Base-by-base conservation (phyloP, 2,329 filamentous ascomycete species). In the Clarireedia hainanense region DNA sequence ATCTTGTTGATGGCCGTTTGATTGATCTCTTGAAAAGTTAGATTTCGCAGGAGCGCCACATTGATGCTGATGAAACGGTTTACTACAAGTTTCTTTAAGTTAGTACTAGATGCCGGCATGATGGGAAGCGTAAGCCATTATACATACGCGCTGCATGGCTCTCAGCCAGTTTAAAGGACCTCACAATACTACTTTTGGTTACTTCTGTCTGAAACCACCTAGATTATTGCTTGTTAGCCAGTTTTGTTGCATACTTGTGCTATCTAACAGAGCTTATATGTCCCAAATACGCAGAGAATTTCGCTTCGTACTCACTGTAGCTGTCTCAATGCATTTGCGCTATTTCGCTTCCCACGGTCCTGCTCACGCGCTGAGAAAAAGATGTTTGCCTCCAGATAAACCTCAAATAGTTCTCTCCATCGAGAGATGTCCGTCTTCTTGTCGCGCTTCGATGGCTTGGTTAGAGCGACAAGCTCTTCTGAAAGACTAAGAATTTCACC, bases 21-120 rank as follows among this genome's bases (percentile, higher is more conserved):
- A 65, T 95, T 95, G 61, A 95, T 84, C 67, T 94, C 89, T 65
- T 91, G 88, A 63, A 95, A 95, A 57, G 85, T 84, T 61, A 95
- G 76, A 51, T 87, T 86, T 59, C 85, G 85, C n/a, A 95, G 76
- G n/a, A 95, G 77, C 52, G 81, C 79, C 24, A 81, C 75, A 67
- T 95, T 95, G 63, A 95, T 77, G 48, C 78, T 74, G 58, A 92
- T 72, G 65, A 95, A 95, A 24, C 78, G 78, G 3, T 57, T 46
- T 20, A 55, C 52, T 55, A 12, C 20, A n/a, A 2, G 34, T n/a
- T 20, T 50, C 42, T 14, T 9, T 9, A 5, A 12, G 30, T 34
- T 9, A 34, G 30, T 12, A 34, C 30, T 14, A 34, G 30, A 34
- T 4, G 30, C 5, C 30, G 30, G 10, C 7, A 34, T 12, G 12